Evolutionary conservation across 225 moss, liverwort and hornwort genomes (phyloP), one percentile per base, ranked within the genome.

Genomic region (Bryum argenteum): DNA sequence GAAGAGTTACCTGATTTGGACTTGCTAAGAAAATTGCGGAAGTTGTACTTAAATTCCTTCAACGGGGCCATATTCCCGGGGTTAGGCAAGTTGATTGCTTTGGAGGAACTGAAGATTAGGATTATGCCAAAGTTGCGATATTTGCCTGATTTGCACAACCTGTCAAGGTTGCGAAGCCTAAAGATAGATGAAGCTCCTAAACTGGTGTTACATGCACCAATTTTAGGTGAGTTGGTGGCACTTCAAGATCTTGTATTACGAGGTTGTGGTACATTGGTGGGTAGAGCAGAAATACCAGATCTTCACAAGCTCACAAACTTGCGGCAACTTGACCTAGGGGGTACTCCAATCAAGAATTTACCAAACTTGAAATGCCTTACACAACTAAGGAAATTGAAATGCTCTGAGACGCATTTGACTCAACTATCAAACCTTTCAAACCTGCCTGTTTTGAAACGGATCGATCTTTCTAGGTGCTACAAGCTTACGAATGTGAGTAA

Each of bases 181-280:
- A 38, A 9, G 38, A 67, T 54, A 14, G 14, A 0, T 0, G 0
- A 0, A 9, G 39, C 39, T 2, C 67, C 39, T 21, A 6, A 53
- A 20, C 53, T 67, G 3, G 26, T 26, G 26, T 14, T 39, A 14
- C 21, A 12, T 0, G 17, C 41, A 11, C 10, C 0, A 11, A 8
- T 4, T 16, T 41, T 69, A 4, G 56, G 56, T 42, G 54, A 56
- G 5, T 69, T 56, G 11, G 11, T n/a, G 1, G 22, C 42, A 42
- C 11, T 55, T 22, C 42, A 56, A 17, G 8, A 8, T 17, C 11
- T 56, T 0, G 0, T 0, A 0, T 1, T 55, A 0, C 0, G 0
- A 0, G 0, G 1, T 0, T 69, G 23, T n/a, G 3, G 42, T 22
- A 17, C 1, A 6, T 8, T 4, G 42, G 11, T 55, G 17, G 42